Conservation (phyloP, 2,329 filamentous ascomycete genomes). For the Cladophialophora immunda region DNA sequence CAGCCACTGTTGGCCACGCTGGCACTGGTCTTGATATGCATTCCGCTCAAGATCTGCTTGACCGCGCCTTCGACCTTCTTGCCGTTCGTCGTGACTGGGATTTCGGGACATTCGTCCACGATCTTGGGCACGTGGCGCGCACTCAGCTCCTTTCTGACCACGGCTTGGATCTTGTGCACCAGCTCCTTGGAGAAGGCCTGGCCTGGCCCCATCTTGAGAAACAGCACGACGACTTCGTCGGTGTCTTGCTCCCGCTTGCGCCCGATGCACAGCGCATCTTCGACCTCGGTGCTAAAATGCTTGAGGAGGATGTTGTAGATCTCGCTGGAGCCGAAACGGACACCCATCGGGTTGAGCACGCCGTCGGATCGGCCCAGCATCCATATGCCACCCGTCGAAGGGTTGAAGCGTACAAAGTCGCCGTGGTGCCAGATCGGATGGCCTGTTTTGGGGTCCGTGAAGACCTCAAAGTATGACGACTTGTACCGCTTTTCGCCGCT, state of each 20-base stretch:
- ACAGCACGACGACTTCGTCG: conserved; percentile 88
- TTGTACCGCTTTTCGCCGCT: conserved; percentile 79
- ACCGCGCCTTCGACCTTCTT: conserved; percentile 99
- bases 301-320: conserved; percentile 94
- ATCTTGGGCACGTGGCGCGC: conserved; percentile 88
- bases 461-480: conserved; percentile 87
- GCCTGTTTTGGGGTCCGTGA: conserved; percentile 53
- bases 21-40: conserved; percentile 86
- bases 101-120: conserved; percentile 82
- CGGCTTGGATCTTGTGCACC: conserved; percentile 68
- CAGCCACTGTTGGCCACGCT: conserved; percentile 93
- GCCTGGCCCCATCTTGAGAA: conserved; percentile 77
- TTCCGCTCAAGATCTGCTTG: conserved; percentile 91
- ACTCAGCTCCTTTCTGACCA: conserved; percentile 80
- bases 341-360: conserved; percentile 88
- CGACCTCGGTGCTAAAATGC: conserved; percentile 79
- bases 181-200: conserved; percentile 68
- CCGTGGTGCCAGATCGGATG: conserved; percentile 85
- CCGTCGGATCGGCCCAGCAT: conserved; percentile 96
- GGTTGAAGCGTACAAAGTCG: conserved; percentile 82
- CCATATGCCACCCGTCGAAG: conserved; percentile 76
- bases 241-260: conserved; percentile 73
- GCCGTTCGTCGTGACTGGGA: conserved; percentile 91
- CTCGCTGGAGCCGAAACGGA: conserved; percentile 91
- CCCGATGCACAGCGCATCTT: conserved; percentile 89